phyloP scores from a whole-genome alignment of 164 flowering plant genomes.

The Vitis cinerea region DNA sequence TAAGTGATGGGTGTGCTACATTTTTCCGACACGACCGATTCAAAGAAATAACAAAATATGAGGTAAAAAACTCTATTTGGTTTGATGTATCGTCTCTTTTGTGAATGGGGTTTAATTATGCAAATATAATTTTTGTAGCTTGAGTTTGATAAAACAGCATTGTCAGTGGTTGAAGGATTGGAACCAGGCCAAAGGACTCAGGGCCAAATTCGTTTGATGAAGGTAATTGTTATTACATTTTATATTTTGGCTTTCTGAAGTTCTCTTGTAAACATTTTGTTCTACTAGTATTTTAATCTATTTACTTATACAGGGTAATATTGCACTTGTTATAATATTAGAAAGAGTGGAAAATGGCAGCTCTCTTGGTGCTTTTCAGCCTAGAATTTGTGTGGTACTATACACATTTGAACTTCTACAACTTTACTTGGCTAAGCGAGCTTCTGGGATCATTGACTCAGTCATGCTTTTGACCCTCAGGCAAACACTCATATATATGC shows the following conservation, averaged over 20 bases:
- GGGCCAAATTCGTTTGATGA: slow-evolving; percentile 22
- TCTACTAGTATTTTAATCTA: not conserved
- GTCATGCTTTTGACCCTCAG: slow-evolving; percentile 21
- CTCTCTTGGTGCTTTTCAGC: slow-evolving; percentile 12
- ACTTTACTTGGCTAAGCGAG: slow-evolving; percentile 3
- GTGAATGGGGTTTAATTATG: too few species aligned
- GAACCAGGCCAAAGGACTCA: slow-evolving; percentile 5
- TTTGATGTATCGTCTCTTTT: not conserved
- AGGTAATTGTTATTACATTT: slow-evolving; percentile 21
- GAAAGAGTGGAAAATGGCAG: slow-evolving; percentile 19
- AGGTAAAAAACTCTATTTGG: slow-evolving; percentile 26
- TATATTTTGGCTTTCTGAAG: too few species aligned
- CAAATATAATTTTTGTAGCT: slow-evolving; percentile 20
- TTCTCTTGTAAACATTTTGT: too few species aligned
- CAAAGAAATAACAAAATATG: slow-evolving; percentile 27
- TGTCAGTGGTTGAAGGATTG: slow-evolving; percentile 12
- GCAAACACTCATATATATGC: slow-evolving; percentile 45
- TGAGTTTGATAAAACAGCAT: slow-evolving; percentile 29
- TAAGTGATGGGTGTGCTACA: slow-evolving; percentile 55
- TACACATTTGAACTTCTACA: not conserved
- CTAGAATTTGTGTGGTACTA: slow-evolving; percentile 51
- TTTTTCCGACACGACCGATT: slow-evolving; percentile 42
- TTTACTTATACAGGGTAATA: slow-evolving; percentile 16
- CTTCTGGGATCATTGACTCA: not conserved
- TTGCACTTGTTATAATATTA: slow-evolving; percentile 28